These are phyloP conservation scores for Puccinia hordei DNA, from an alignment of 1,284 basidiomycete species.

Conservation along the genomic window DNA sequence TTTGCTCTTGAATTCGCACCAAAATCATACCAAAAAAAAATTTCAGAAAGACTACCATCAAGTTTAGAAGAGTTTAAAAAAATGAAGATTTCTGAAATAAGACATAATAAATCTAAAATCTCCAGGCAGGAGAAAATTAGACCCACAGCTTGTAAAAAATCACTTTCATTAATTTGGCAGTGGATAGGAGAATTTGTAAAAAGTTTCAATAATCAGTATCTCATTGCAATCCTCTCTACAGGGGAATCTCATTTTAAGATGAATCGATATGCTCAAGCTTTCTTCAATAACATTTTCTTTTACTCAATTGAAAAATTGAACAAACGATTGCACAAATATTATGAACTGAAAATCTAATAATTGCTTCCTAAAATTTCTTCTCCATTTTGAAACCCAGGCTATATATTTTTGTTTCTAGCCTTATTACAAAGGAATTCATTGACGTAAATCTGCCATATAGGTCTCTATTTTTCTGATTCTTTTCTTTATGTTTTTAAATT, in stretches of 20 bases:
- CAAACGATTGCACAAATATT: background rate
- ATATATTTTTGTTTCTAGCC: no score
- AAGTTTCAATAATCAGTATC: background rate
- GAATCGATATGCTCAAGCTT: background rate
- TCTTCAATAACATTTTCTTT: conserved; percentile 5
- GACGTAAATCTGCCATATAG: no score
- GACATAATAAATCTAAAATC: no score
- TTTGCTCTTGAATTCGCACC: background rate
- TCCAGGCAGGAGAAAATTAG: background rate
- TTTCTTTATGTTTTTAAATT: no score
- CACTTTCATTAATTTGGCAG: background rate
- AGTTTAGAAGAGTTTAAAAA: background rate
- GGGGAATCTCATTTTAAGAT: background rate
- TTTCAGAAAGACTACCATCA: background rate
- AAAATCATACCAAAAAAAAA: background rate
- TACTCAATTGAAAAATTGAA: conserved; percentile 6
- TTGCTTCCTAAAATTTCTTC: no score
- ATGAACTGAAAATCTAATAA: no score
- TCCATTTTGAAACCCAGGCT: no score
- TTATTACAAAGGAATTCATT: no score
- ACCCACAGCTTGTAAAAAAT: background rate
- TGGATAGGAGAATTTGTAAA: background rate
- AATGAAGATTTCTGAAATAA: no score
- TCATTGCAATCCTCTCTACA: background rate
- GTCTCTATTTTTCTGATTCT: no score